Evolutionary conservation across 2,329 filamentous ascomycete species (phyloP), one percentile per base, ranked within the genome.

Genomic region (Tolypocladium endophyticum): DNA sequence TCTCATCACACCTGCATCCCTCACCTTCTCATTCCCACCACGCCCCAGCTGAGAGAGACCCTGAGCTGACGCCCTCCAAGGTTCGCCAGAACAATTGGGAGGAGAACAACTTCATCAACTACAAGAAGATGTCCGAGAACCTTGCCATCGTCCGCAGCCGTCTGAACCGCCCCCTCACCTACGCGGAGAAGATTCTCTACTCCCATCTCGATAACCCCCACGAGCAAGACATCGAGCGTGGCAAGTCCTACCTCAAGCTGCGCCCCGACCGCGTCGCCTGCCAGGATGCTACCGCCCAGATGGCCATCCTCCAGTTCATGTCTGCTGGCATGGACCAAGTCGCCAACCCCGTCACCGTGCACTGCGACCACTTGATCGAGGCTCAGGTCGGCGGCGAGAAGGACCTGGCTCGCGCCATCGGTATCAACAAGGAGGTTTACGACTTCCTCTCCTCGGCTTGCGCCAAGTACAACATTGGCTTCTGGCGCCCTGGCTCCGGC

Each of bases 301-400:
- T 99, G 94, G 94, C 94, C 65, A 96, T 99, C 68, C 84, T 99
- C 61, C 94, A 99, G 82, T 99, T 99, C 85, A 99, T 99, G 92
- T 96, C 91, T 59, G 93, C 94, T 62, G 93, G 93, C 75, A 93
- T 99, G 90, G 90, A 91, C 66, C 87, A 88, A 30, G 94, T 97
- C 63, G 92, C 92, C 11, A 94, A 97, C 56, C 94, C 94, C 12
- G 93, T 93, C 56, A 97, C 92, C 73, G 97, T 97, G 67, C 94
- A 99, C 78, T 99, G 94, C 76, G 94, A 99, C 78, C 94, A 99
- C 75, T 88, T 99, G 86, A 97, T 99, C 76, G 93, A 97, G 36
- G 94, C 93, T 60, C 88, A 95, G 75, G 89, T 87, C 71, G 94
- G 94, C 61, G 94, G 93, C 41, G 87, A 93, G 68, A 83, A 86